Evolutionary conservation across 805 yeast genomes (phyloP).

Genomic region (Pichia gijzeniarum): DNA sequence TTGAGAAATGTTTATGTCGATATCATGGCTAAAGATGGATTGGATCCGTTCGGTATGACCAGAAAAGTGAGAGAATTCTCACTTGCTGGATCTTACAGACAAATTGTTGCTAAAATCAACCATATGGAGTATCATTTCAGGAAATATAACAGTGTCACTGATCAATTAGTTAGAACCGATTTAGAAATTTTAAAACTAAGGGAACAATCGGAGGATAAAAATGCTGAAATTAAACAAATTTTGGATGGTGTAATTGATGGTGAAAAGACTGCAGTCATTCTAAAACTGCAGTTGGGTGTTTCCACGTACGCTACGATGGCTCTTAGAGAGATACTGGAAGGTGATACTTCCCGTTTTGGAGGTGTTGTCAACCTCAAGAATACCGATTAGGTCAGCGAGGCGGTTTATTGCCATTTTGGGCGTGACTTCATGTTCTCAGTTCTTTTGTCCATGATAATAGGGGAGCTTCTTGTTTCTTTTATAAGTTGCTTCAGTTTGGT

Average conservation of each 20-base stretch:
- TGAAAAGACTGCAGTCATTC: constrained; percentile 57
- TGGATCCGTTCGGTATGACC: constrained; percentile 81
- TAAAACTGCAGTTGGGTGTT: constrained; percentile 72
- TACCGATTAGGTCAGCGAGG: neutral
- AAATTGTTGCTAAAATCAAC: constrained; percentile 59
- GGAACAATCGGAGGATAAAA: constrained; percentile 15
- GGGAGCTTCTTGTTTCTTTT: no score
- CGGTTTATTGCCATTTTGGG: neutral
- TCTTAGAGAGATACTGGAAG: constrained; percentile 79
- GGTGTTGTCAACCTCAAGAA: constrained; percentile 21
- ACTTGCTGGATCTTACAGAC: constrained; percentile 83
- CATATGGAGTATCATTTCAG: constrained; percentile 56
- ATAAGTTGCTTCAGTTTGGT: no score
- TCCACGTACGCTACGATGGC: constrained; percentile 98
- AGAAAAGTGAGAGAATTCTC: constrained; percentile 86
- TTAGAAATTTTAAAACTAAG: constrained; percentile 42
- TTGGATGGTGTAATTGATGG: constrained; percentile 34
- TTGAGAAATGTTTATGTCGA: constrained; percentile 57
- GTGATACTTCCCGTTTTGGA: constrained; percentile 45
- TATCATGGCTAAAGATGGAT: constrained; percentile 71
- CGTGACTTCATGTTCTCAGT: no score
- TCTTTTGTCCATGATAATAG: no score
- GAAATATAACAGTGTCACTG: constrained; percentile 55
- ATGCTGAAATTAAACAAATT: constrained; percentile 21
- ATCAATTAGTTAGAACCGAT: constrained; percentile 77